phyloP scores from a whole-genome alignment of 75 land plant genomes.

The Sequoiadendron giganteum region DNA sequence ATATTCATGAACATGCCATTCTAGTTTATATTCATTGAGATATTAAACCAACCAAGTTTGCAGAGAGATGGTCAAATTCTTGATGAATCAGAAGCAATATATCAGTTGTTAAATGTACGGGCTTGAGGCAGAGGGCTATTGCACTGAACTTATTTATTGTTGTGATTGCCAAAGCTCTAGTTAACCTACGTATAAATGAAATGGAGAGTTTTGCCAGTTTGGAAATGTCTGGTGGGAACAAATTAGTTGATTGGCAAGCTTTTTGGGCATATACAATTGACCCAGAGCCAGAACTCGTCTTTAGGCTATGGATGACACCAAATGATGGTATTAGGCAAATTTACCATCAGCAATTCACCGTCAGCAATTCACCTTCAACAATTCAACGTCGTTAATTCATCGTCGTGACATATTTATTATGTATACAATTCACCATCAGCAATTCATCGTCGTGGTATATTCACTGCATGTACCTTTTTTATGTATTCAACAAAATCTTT shows the following conservation, averaged over 20 bases:
- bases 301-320: slow-evolving; percentile 90
- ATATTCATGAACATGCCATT: slow-evolving; percentile 86
- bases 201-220: background rate
- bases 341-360: too few relatives aligned
- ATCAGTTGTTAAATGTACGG: too few relatives aligned
- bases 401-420: too few relatives aligned
- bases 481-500: too few relatives aligned
- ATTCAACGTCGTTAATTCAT: too few relatives aligned
- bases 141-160: slow-evolving; percentile 67
- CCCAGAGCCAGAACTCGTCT: slow-evolving; percentile 83
- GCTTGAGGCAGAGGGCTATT: slow-evolving; percentile 75
- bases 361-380: too few relatives aligned
- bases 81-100: too few relatives aligned
- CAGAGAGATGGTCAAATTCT: too few relatives aligned
- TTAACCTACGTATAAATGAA: slow-evolving; percentile 24
- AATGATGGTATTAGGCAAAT: too few relatives aligned
- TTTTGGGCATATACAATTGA: slow-evolving; percentile 93
- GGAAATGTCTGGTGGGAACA: background rate
- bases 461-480: too few relatives aligned
- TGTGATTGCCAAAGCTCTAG: slow-evolving; percentile 60
- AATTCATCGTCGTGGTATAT: too few relatives aligned
- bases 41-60: slow-evolving; percentile 86
- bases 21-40: slow-evolving; percentile 84
- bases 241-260: slow-evolving; percentile 82
- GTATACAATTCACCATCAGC: too few relatives aligned